Conservation (phyloP, 768 basidiomycete genomes). For the Myochromella boudieri region DNA sequence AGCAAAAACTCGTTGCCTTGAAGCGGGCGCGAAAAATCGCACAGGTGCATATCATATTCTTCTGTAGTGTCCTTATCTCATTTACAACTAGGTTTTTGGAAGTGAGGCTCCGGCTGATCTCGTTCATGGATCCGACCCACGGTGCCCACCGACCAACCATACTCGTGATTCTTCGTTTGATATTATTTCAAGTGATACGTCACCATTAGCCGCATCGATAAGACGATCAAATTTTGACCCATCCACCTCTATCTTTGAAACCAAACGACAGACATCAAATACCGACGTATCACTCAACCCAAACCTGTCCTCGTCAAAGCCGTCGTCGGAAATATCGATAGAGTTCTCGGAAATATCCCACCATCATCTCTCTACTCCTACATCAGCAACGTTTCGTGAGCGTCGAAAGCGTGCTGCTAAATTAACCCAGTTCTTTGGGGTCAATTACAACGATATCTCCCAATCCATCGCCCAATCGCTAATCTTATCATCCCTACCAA, state of each 20-base stretch:
- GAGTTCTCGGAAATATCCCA: constrained; percentile 1
- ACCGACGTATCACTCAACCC: not conserved
- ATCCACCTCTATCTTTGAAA: constrained; percentile 4
- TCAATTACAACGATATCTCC: constrained; percentile 45
- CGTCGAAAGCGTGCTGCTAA: constrained; percentile 49
- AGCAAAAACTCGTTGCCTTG: constrained; percentile 39
- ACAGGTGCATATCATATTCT: constrained; percentile 33
- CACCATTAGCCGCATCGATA: constrained; percentile 1
- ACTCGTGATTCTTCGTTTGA: constrained; percentile 4
- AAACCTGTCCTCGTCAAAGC: not conserved
- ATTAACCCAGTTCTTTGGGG: constrained; percentile 58
- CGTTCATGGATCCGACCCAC: constrained; percentile 18
- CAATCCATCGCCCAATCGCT: constrained; percentile 18
- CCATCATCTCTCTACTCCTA: not conserved
- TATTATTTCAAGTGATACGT: constrained; percentile 5
- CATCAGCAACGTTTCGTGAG: constrained; percentile 11
- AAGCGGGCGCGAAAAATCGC: constrained; percentile 50
- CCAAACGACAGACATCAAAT: not conserved
- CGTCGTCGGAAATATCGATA: not conserved
- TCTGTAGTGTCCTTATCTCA: not conserved
- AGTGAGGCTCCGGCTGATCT: constrained; percentile 45
- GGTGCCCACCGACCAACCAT: not conserved
- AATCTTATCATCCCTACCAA: not conserved
- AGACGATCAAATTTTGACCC: constrained; percentile 16
- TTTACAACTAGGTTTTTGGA: constrained; percentile 43